A percentile compares a stretch with the other conserved stretches of the same genome.
Conservation (phyloP, 768 basidiomycete species). For the Tricholoma flavovirens region DNA sequence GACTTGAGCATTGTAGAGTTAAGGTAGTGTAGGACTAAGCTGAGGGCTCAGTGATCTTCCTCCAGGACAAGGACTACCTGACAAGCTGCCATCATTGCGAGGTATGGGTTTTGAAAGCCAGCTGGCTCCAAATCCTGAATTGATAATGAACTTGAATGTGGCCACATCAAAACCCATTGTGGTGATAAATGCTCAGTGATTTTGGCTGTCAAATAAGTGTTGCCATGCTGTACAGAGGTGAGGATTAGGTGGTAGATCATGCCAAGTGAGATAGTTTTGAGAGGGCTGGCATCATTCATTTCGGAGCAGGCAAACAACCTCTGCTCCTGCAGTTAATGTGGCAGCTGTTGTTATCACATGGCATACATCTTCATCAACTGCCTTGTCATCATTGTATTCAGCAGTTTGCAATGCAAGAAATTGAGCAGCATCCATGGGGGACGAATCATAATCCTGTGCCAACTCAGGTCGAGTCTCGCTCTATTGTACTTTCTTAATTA, state of each 20-base stretch:
- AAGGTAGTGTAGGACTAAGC: neutral
- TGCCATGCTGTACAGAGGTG: neutral
- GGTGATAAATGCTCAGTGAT: neutral
- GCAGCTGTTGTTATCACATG: too few relatives aligned
- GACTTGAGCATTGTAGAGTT: neutral
- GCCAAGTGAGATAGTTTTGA: too few relatives aligned
- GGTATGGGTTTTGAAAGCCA: neutral
- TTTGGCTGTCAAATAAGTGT: neutral
- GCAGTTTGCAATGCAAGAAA: too few relatives aligned
- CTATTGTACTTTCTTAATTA: too few relatives aligned
- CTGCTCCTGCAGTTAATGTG: too few relatives aligned
- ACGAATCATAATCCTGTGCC: too few relatives aligned
- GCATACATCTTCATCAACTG: too few relatives aligned
- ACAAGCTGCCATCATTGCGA: neutral
- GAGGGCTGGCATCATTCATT: too few relatives aligned
- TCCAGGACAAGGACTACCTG: neutral
- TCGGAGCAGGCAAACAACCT: too few relatives aligned
- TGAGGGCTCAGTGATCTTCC: neutral
- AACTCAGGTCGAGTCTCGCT: too few relatives aligned
- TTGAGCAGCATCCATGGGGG: too few relatives aligned
- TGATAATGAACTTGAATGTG: neutral
- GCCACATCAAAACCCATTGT: neutral
- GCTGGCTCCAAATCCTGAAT: neutral
- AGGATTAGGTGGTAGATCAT: neutral
- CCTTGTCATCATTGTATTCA: too few relatives aligned